phyloP scores from a whole-genome alignment of 1,139 yeast species.

The Taphrina communis region DNA sequence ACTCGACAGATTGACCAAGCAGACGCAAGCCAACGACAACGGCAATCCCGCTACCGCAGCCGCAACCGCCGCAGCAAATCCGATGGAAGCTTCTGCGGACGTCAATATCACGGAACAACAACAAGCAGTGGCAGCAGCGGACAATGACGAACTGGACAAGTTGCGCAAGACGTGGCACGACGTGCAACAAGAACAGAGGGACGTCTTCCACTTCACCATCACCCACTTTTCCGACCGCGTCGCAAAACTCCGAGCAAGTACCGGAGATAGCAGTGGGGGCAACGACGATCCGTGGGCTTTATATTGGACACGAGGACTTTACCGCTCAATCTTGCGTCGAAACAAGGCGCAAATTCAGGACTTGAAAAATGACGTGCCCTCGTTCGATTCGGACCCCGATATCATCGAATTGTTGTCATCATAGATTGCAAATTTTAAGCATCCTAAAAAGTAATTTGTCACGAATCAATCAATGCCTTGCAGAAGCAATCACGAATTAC shows the following conservation, averaged over 20 bases:
- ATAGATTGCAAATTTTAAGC: background rate
- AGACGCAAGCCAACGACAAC: constrained; percentile 2
- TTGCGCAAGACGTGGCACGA: constrained; percentile 20
- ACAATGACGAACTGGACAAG: background rate
- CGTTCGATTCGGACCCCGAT: background rate
- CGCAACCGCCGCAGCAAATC: background rate
- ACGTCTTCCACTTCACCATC: constrained; percentile 25
- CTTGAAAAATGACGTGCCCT: constrained; percentile 1
- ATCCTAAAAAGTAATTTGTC: background rate
- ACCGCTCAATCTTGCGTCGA: constrained; percentile 4
- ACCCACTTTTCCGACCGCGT: background rate
- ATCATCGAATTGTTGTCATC: background rate
- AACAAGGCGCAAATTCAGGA: background rate
- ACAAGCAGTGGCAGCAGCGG: too few species aligned
- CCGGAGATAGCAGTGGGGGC: too few species aligned
- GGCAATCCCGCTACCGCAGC: constrained; percentile 2
- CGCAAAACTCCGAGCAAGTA: background rate
- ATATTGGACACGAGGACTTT: constrained; percentile 23
- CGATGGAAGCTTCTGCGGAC: background rate
- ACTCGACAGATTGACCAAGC: constrained; percentile 32
- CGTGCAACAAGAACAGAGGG: constrained; percentile 29
- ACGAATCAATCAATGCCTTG: too few species aligned
- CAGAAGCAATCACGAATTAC: too few species aligned
- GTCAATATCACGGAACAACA: background rate
- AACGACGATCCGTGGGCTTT: constrained; percentile 3